Base-by-base conservation (phyloP, 202 grass and related monocot genomes). In the Hordeum pubiflorum region DNA sequence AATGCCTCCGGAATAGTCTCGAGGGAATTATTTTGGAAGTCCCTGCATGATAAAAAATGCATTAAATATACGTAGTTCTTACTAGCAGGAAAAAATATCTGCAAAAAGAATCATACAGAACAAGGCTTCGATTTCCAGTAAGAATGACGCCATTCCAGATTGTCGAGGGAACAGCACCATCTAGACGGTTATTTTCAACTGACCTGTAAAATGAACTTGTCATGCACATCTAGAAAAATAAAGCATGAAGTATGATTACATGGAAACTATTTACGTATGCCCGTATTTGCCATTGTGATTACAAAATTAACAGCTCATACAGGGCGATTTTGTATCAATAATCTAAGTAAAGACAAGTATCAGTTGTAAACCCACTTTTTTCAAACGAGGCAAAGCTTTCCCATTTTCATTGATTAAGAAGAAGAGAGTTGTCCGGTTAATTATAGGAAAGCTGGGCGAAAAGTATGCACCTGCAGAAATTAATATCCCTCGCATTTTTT, bases 1-100 rank as follows among this genome's bases (percentile, higher is more conserved):
- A 93, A 82, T 78, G 80, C 31, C 55, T 44, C 65, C 24, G 85
- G 72, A 81, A 91, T 72, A 58, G 69, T 91, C 40, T 89, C 15
- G 26, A 98, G 88, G 75, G 18, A 64, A 88, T 98, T 95, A 59
- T 91, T 89, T 89, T 90, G 92, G 78, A 98, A 95, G 76, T 98
- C 71, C 75, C 96, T 98, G 92, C 69, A 34, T 80, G 44, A 89
- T 33, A 58, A 71, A 63, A 72, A 69, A 36, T 39, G 37, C 62
- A 76, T 50, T 33, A 84, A 21, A 88, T 38, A 63, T 74, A 68
- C 56, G 69, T 38, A 57, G 18, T 90, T 54, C 41, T 58, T 83
- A 72, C 56, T 69, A 48, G 26, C 39, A 58, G 62, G 63, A 78
- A 70, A 70, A 64, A 58, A 69, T 54, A 54, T 57, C 15, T 58